Percentiles rank a stretch among this genome's conserved stretches.
Evolutionary conservation across 2,329 filamentous ascomycete species (phyloP).

Genomic region (Colletotrichum euphorbiae): DNA sequence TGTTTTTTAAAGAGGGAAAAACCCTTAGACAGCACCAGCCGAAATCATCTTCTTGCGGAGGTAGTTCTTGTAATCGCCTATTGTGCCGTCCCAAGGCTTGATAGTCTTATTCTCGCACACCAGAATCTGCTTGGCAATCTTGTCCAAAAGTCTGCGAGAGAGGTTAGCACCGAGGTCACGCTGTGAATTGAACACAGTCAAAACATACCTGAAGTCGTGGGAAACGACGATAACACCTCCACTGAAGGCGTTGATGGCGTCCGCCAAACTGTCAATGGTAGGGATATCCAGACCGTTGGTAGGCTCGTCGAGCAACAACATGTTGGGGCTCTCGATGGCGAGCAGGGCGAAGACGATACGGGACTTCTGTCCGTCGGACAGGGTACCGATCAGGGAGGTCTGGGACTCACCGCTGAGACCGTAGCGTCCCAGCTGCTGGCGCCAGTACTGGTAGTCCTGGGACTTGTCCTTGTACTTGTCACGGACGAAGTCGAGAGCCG

Average conservation of each 20-base stretch:
- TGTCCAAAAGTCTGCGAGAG: constrained; percentile 84
- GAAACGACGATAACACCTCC: constrained; percentile 98
- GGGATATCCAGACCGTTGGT: constrained; percentile 99
- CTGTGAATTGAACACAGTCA: not conserved
- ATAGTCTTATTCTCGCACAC: constrained; percentile 99
- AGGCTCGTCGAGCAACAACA: constrained; percentile 97
- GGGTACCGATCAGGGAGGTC: constrained; percentile 96
- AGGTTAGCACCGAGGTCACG: constrained; percentile 39
- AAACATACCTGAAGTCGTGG: constrained; percentile 95
- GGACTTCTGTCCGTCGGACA: constrained; percentile 97
- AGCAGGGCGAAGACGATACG: constrained; percentile 98
- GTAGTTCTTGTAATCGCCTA: constrained; percentile 97
- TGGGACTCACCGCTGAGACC: constrained; percentile 93
- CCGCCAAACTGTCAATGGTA: constrained; percentile 96
- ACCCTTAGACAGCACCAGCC: constrained; percentile 81
- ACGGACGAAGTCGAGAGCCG: constrained; percentile 94
- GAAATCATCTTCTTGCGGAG: constrained; percentile 99
- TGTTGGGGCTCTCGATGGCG: constrained; percentile 96
- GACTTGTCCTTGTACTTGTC: constrained; percentile 91
- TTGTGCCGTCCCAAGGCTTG: constrained; percentile 86
- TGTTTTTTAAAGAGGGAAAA: not conserved
- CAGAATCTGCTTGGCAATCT: constrained; percentile 99
- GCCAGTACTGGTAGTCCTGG: constrained; percentile 99
- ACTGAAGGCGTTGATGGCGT: constrained; percentile 95
- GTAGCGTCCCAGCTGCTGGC: constrained; percentile 95